Conservation (phyloP, 805 yeast genomes). For the Pichia manshurica region DNA sequence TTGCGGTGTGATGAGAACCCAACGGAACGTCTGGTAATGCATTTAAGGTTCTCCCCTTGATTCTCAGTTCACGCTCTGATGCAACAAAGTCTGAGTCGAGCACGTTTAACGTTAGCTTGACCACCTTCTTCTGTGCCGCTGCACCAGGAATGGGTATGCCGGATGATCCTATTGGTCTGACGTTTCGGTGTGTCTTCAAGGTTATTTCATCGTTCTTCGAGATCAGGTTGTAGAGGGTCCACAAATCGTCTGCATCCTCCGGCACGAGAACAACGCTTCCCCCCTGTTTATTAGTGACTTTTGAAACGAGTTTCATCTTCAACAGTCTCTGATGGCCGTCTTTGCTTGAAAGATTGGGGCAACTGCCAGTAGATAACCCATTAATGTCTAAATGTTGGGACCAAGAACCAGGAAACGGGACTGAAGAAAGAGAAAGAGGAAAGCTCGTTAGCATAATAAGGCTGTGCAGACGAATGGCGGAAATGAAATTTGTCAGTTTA, state of each 20-base stretch:
- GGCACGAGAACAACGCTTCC: constrained; percentile 67
- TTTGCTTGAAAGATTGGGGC: no score
- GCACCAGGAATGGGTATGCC: constrained; percentile 12
- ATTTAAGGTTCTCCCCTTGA: constrained; percentile 69
- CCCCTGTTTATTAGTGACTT: constrained; percentile 51
- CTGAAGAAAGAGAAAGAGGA: not conserved
- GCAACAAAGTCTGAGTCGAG: constrained; percentile 76
- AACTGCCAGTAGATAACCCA: no score
- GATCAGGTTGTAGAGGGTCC: constrained; percentile 79
- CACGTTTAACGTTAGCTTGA: constrained; percentile 55
- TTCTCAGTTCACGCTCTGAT: constrained; percentile 66
- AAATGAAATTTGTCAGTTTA: no score
- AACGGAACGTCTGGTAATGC: constrained; percentile 72
- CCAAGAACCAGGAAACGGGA: no score
- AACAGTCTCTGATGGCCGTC: no score
- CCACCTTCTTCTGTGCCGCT: constrained; percentile 42
- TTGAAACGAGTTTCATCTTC: constrained; percentile 58
- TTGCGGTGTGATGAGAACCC: constrained; percentile 85
- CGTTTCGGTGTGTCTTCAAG: constrained; percentile 62
- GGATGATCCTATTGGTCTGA: constrained; percentile 31
- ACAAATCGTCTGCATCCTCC: constrained; percentile 86
- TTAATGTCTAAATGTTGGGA: not conserved
- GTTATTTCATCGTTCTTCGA: constrained; percentile 70
- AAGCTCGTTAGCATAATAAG: no score
- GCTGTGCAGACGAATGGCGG: no score